Evolutionary conservation across 179 eudicot genomes (phyloP).

Genomic region (Beta corolliflora): DNA sequence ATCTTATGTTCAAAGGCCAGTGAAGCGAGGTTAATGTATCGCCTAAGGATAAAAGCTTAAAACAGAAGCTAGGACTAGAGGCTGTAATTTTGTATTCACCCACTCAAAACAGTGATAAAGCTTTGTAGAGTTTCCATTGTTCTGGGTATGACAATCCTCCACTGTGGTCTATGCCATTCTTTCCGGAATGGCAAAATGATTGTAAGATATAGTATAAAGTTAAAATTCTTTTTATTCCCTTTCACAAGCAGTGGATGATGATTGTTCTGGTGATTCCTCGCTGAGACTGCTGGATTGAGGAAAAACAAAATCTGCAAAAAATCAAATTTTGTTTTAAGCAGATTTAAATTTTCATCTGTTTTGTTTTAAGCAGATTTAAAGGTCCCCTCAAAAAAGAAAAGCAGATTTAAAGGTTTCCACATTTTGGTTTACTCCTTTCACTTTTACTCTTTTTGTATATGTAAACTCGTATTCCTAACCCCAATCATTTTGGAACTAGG

Average conservation of each 20-base stretch:
- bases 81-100: slow-evolving; percentile 15
- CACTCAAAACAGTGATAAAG: slow-evolving; percentile 7
- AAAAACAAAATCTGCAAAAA: too few species aligned
- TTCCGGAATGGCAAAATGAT: neutral
- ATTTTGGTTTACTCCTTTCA: too few species aligned
- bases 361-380: too few species aligned
- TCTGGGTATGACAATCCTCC: neutral
- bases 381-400: too few species aligned
- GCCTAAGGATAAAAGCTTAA: neutral
- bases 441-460: too few species aligned
- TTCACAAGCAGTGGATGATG: neutral
- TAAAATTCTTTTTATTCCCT: neutral
- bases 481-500: too few species aligned
- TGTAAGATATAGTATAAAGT: slow-evolving; percentile 12
- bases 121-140: slow-evolving; percentile 8
- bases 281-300: neutral
- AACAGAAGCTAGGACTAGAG: neutral
- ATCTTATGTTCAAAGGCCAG: slow-evolving; percentile 96
- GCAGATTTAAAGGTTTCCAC: too few species aligned
- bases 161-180: neutral
- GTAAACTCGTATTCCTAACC: too few species aligned
- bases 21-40: slow-evolving; percentile 61
- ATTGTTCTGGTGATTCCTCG: neutral
- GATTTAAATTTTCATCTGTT: too few species aligned
- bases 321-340: too few species aligned